These are phyloP conservation scores for Arthroderma uncinatum DNA, from an alignment of 2,329 filamentous ascomycete genomes.

Conservation along the genomic window DNA sequence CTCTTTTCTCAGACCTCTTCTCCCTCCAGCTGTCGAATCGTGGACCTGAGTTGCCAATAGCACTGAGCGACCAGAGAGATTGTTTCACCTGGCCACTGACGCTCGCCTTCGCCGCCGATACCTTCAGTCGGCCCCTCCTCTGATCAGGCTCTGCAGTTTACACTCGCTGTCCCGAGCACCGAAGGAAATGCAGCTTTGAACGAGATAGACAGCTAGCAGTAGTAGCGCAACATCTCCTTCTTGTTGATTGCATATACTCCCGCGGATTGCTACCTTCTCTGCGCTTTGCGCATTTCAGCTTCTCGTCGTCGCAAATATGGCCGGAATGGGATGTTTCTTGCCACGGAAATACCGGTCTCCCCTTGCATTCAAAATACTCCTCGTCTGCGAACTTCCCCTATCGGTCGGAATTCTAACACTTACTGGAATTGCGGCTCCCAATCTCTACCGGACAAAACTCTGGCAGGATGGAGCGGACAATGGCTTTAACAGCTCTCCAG, in stretches of 20 bases:
- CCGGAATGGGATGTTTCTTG: slow-evolving; percentile 24
- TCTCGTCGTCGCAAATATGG: slow-evolving; percentile 6
- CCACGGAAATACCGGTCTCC: slow-evolving; percentile 46
- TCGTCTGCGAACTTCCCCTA: slow-evolving; percentile 46
- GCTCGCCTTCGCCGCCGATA: not conserved
- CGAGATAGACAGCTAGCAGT: not conserved
- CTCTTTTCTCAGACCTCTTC: not conserved
- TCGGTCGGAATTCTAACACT: slow-evolving; percentile 48
- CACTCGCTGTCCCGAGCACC: not conserved
- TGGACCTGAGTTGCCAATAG: not conserved
- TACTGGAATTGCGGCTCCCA: slow-evolving; percentile 51
- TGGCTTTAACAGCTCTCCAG: slow-evolving; percentile 52
- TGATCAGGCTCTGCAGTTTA: not conserved
- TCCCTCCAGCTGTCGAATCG: not conserved
- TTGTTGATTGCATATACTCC: not conserved
- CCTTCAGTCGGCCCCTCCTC: not conserved
- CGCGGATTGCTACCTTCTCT: not conserved
- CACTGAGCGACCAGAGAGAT: not conserved
- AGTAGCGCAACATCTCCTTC: not conserved
- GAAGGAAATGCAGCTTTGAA: not conserved
- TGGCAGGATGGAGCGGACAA: slow-evolving; percentile 52
- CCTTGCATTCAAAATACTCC: slow-evolving; percentile 41
- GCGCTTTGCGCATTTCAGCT: not conserved
- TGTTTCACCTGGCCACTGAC: not conserved
- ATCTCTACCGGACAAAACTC: slow-evolving; percentile 49